These are phyloP conservation scores for Rhinocladiella mackenziei DNA, from an alignment of 2,329 filamentous ascomycete genomes.

Conservation along the genomic window DNA sequence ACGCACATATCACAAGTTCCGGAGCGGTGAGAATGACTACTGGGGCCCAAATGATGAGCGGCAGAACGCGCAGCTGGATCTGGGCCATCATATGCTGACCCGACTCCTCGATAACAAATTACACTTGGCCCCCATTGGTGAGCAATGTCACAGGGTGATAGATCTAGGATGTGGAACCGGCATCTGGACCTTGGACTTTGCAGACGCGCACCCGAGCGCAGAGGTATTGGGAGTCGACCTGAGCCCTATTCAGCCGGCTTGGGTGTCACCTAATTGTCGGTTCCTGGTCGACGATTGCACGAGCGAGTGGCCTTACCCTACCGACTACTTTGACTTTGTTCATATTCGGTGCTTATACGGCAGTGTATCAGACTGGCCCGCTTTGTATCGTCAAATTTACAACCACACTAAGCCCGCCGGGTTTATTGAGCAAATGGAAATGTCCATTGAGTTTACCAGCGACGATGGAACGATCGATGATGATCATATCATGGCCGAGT, in stretches of 20 bases:
- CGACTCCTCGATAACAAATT: background rate
- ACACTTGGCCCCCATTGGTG: background rate
- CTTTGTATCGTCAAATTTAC: conserved; percentile 8
- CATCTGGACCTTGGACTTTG: conserved; percentile 25
- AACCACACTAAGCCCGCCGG: conserved; percentile 36
- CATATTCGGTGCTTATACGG: conserved; percentile 17
- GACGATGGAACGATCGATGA: conserved; percentile 36
- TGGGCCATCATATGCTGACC: background rate
- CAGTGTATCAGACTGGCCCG: conserved; percentile 7
- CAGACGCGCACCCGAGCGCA: conserved; percentile 27
- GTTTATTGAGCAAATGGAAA: conserved; percentile 36
- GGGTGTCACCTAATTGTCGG: conserved; percentile 32
- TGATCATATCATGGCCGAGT: conserved; percentile 33
- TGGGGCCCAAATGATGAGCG: background rate
- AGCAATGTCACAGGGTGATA: conserved; percentile 8
- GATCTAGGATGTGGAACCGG: conserved; percentile 24
- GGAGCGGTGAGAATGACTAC: background rate
- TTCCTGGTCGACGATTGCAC: conserved; percentile 34
- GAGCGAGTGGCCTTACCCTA: conserved; percentile 27
- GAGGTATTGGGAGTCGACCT: conserved; percentile 27
- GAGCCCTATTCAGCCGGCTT: conserved; percentile 25
- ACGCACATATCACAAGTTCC: background rate
- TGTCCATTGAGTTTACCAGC: conserved; percentile 3
- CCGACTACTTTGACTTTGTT: conserved; percentile 29
- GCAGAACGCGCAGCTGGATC: background rate